These are phyloP conservation scores for Aphanocladium album DNA, from an alignment of 2,329 filamentous ascomycete genomes.

Conservation along the genomic window DNA sequence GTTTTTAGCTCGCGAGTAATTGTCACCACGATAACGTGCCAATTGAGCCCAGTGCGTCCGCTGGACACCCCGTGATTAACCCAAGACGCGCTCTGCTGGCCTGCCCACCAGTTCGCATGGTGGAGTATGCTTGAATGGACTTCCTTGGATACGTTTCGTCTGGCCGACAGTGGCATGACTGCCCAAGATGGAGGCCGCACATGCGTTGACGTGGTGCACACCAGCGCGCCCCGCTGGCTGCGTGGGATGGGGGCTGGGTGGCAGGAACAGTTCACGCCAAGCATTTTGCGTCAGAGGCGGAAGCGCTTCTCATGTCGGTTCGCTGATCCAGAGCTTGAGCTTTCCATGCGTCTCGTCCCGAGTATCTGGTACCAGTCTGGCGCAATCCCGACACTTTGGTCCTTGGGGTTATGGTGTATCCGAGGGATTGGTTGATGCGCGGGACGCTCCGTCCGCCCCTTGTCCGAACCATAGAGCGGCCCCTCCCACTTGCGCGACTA, in stretches of 20 bases:
- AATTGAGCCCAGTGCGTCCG: conserved; percentile 5
- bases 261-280: conserved; percentile 1
- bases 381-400: conserved; percentile 13
- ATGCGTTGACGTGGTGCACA: conserved; percentile 9
- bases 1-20: background rate
- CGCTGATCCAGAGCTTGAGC: background rate
- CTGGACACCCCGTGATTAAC: background rate
- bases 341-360: conserved; percentile 3
- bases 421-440: conserved; percentile 12
- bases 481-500: conserved; percentile 14
- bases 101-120: conserved; percentile 1
- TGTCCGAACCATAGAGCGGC: conserved; percentile 13
- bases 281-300: background rate
- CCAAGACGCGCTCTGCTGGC: conserved; percentile 2
- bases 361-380: conserved; percentile 5
- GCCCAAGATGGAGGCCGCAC: conserved; percentile 10
- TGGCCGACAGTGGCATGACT: conserved; percentile 4
- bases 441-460: conserved; percentile 15
- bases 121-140: background rate
- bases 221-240: conserved; percentile 7
- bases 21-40: background rate
- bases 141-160: background rate
- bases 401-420: conserved; percentile 1
- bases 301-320: conserved; percentile 4
- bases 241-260: background rate